Base-by-base conservation (phyloP, 2,329 filamentous ascomycete genomes). In the Venturia carpophila region DNA sequence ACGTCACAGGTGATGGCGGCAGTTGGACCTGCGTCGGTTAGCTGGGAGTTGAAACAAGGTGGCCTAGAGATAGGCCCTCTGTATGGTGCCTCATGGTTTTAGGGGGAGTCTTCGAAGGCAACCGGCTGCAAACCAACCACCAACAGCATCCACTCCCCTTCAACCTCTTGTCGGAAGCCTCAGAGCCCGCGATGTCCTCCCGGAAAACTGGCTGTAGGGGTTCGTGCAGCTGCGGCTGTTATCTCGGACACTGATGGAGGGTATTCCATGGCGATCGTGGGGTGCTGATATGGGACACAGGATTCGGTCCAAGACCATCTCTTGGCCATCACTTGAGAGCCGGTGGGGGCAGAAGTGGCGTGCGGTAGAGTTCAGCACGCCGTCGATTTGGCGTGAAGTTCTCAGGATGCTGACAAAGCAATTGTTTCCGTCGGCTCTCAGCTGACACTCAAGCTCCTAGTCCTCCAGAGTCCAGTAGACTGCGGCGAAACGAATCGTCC, bases 11-110 rank as follows among this genome's bases (percentile, higher is more conserved):
- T 11, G 17, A 34, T 58, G 52, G 27, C 27, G 1, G 30, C 30
- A 27, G 52, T 58, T 58, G 27, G 52, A n/a, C 30, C 52, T 58
- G 27, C 30, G 52, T 58, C 17, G 52, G 17, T 58, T n/a, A 15
- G 27, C 15, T 10, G 7, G 27, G 7, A 15, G 15, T 37, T 21
- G 52, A 58, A 58, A 58, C 52, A 37, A 34, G 30, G 17, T 37
- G 27, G 30, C 15, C 49, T 17, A 17, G 15, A 15, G 24, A 34
- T 5, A n/a, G 24, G 24, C 24, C 15, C 24, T 34, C 11, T 7
- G 24, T 37, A 15, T 58, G 52, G 52, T 58, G 27, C 37, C 21
- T 34, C 30, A 17, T 34, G 49, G 24, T 34, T 17, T 55, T 27
- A 34, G 30, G 30, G 30, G 52, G 52, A n/a, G n/a, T n/a, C n/a